A percentile compares a stretch with the other conserved stretches of the same genome.
Conservation (phyloP, 495 filamentous ascomycete species). For the Endocarpon pusillum region DNA sequence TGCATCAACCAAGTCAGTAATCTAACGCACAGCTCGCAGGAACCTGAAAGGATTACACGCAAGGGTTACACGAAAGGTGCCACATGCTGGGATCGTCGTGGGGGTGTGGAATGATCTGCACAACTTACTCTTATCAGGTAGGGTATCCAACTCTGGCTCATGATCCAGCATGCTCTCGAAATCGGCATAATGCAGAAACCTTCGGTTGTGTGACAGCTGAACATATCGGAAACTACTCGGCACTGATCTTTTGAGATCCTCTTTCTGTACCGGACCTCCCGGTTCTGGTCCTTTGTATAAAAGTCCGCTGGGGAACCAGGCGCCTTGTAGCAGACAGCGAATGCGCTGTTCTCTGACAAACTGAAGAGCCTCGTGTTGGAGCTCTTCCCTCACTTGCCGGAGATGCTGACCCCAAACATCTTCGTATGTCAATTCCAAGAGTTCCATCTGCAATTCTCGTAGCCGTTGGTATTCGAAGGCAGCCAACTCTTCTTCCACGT, state of each 20-base stretch:
- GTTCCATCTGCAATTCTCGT: constrained; percentile 85
- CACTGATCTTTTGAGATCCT: constrained; percentile 21
- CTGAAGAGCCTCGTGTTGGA: constrained; percentile 79
- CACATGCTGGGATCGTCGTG: too few relatives aligned
- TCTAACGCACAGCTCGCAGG: too few relatives aligned
- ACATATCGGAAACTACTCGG: constrained; percentile 56
- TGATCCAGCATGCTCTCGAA: constrained; percentile 48
- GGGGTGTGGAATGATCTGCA: too few relatives aligned
- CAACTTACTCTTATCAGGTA: constrained; percentile 55
- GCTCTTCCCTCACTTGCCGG: constrained; percentile 75
- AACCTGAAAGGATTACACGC: not conserved
- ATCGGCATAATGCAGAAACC: constrained; percentile 82
- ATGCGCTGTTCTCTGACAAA: constrained; percentile 96
- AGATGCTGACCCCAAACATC: constrained; percentile 88
- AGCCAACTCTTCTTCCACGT: constrained; percentile 75
- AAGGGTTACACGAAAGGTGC: constrained; percentile 1
- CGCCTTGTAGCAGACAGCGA: constrained; percentile 73
- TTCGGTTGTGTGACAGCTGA: constrained; percentile 77
- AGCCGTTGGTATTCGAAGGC: constrained; percentile 65
- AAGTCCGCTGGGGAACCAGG: constrained; percentile 63
- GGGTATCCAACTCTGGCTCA: constrained; percentile 53
- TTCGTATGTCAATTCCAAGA: constrained; percentile 80
- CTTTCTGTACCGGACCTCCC: constrained; percentile 15
- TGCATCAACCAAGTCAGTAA: too few relatives aligned
- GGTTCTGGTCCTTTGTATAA: constrained; percentile 24